Evolutionary conservation across 768 basidiomycete species (phyloP).

Genomic region (Dacryopinax primogenitus): DNA sequence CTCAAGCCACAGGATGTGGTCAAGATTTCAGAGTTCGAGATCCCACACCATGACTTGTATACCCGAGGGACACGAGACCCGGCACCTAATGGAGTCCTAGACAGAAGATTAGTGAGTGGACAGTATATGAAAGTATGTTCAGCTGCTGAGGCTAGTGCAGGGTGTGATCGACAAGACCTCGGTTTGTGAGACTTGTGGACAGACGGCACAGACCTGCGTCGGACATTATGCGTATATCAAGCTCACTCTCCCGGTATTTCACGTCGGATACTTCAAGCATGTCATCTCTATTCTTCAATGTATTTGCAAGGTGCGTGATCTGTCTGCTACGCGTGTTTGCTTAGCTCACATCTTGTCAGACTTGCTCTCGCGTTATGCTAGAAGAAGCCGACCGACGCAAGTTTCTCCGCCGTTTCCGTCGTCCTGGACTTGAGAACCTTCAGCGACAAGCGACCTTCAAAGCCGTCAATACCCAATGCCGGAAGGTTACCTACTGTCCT

Average conservation of each 20-base stretch:
- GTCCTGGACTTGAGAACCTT: slow-evolving; percentile 82
- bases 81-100: slow-evolving; percentile 83
- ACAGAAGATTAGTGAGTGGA: slow-evolving; percentile 65
- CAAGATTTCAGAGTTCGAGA: slow-evolving; percentile 89
- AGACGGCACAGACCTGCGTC: slow-evolving; percentile 84
- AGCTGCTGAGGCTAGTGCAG: slow-evolving; percentile 31
- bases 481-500: slow-evolving; percentile 84
- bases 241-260: slow-evolving; percentile 89
- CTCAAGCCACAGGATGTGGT: slow-evolving; percentile 92
- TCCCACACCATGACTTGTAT: slow-evolving; percentile 85
- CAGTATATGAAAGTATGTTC: background rate
- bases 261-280: slow-evolving; percentile 97
- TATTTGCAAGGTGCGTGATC: slow-evolving; percentile 74
- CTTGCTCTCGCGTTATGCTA: slow-evolving; percentile 82
- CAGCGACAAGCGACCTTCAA: slow-evolving; percentile 73
- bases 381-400: slow-evolving; percentile 73
- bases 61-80: slow-evolving; percentile 70
- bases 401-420: slow-evolving; percentile 81
- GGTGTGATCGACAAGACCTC: slow-evolving; percentile 89
- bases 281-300: slow-evolving; percentile 85
- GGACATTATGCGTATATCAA: slow-evolving; percentile 99
- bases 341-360: slow-evolving; percentile 26
- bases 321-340: background rate
- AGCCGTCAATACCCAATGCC: slow-evolving; percentile 69
- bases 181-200: slow-evolving; percentile 90